Percentiles rank a stretch among this genome's conserved stretches.
These are phyloP conservation scores for Areca catechu DNA, from an alignment of 176 grass and related monocot genomes.

Conservation along the genomic window DNA sequence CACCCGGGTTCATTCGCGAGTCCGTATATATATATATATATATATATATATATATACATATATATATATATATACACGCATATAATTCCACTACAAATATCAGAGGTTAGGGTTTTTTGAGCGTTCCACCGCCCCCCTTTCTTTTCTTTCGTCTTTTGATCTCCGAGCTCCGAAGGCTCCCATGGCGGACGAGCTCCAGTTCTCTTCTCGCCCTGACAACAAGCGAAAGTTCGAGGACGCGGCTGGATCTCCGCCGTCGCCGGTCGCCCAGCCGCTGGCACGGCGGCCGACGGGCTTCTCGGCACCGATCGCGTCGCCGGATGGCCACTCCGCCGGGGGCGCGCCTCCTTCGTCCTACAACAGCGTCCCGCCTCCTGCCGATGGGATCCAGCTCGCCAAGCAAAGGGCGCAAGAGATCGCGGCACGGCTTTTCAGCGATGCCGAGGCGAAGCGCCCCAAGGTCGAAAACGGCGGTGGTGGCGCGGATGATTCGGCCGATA, in stretches of 20 bases:
- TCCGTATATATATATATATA: too few relatives aligned
- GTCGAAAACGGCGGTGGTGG: conserved; percentile 49
- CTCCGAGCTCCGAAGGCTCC: conserved; percentile 21
- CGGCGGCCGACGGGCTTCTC: conserved; percentile 67
- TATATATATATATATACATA: too few relatives aligned
- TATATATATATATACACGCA: too few relatives aligned
- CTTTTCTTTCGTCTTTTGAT: conserved; percentile 17
- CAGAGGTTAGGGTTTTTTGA: too few relatives aligned
- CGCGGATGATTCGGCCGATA: conserved; percentile 17
- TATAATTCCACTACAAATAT: too few relatives aligned
- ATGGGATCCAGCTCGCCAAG: conserved; percentile 88
- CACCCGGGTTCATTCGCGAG: too few relatives aligned
- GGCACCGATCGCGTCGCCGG: conserved; percentile 35
- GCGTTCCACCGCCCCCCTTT: too few relatives aligned
- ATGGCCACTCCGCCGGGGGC: neutral
- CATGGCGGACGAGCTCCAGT: conserved; percentile 61
- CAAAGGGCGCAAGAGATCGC: conserved; percentile 89
- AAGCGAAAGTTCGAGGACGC: conserved; percentile 84
- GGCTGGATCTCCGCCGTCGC: conserved; percentile 20
- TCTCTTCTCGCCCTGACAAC: conserved; percentile 47
- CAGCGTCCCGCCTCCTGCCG: conserved; percentile 60
- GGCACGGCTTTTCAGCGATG: conserved; percentile 71
- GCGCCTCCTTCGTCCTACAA: conserved; percentile 39
- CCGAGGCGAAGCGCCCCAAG: conserved; percentile 88
- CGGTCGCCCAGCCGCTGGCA: conserved; percentile 10